These are phyloP conservation scores for Berkeleyomyces rouxiae DNA, from an alignment of 2,329 filamentous ascomycete species.

Conservation along the genomic window DNA sequence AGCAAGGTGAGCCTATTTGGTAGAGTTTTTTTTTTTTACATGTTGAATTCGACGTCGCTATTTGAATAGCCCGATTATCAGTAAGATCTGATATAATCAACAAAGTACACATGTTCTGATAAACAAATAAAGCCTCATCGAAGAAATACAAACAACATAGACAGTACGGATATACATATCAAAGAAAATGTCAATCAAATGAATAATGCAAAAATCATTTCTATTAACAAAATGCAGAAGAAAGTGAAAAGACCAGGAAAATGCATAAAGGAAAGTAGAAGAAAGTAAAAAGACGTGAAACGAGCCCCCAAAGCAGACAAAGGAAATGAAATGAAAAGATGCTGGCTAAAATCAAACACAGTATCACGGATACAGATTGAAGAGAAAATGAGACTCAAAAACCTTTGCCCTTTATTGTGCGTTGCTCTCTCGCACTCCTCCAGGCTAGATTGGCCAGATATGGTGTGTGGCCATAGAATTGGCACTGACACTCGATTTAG, in stretches of 20 bases:
- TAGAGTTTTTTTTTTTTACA: too few relatives aligned
- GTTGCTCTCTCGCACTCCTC: not conserved
- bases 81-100: too few relatives aligned
- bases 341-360: constrained; percentile 1
- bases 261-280: not conserved
- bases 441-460: not conserved
- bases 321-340: not conserved
- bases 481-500: too few relatives aligned
- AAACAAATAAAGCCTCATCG: not conserved
- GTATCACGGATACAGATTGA: not conserved
- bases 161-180: not conserved
- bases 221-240: not conserved
- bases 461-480: too few relatives aligned
- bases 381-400: not conserved
- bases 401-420: not conserved
- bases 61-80: too few relatives aligned
- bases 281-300: not conserved
- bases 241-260: not conserved
- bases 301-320: not conserved
- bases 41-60: too few relatives aligned
- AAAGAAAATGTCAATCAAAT: not conserved
- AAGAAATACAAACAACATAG: not conserved
- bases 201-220: not conserved
- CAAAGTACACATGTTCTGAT: too few relatives aligned
- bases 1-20: too few relatives aligned